Evolutionary conservation across 441 rosid species (phyloP), one percentile per base, ranked within the genome.

Genomic region (Populus hybrid): DNA sequence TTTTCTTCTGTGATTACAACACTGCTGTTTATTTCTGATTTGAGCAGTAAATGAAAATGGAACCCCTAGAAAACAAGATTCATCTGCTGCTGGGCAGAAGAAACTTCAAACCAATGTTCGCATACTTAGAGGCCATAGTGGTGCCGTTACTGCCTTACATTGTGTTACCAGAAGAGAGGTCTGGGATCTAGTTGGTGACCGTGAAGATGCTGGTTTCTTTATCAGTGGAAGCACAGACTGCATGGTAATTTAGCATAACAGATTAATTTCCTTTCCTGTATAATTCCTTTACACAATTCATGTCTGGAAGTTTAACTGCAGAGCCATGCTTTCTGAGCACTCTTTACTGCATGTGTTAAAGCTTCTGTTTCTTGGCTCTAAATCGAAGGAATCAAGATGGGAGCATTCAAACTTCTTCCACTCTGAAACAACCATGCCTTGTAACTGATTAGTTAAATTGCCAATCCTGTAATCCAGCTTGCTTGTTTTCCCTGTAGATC

Each of bases 201-300:
- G 97, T 70, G 99, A 97, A 86, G 99, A 95, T 92, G 98, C 99
- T 76, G 99, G 99, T 79, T 93, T 95, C 93, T 97, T 95, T 81
- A 97, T 97, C 81, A 95, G 99, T 82, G 99, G 99, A 81, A 93
- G 99, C 86, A 91, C 98, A 21, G 99, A 97, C 80, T 89, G 98
- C 84, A 83, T 83, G 88, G 99, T 92, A 86, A 78, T 85, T 85
- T 73, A 35, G 77, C 78, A 74, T 80, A 79, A 69, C 57, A 71
- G 68, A 24, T 73, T 66, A 26, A 69, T 72, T 80, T 34, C 67
- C 70, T 81, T 71, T 69, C 28, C 21, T 63, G 28, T 74, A 63
- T 57, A 46, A 72, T 83, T 76, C 14, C n/a, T 74, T 70, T 34
- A 54, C 42, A 36, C 12, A 35, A 64, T 8, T 73, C n/a, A 69